Conservation (phyloP, 495 filamentous ascomycete genomes). For the Neurospora sp. region DNA sequence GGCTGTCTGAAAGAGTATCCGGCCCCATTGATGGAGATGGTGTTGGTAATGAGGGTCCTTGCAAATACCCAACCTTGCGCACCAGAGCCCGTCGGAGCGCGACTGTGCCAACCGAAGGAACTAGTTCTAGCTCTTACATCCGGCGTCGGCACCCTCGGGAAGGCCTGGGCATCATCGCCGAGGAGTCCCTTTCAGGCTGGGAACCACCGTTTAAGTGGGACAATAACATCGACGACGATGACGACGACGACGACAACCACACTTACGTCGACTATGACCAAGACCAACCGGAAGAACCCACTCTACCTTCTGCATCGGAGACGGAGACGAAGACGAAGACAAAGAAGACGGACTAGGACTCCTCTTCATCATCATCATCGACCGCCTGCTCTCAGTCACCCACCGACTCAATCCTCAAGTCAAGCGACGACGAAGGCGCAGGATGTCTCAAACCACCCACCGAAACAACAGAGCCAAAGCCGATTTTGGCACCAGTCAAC, state of each 20-base stretch:
- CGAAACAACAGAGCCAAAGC: neutral
- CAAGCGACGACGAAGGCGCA: neutral
- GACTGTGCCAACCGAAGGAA: neutral
- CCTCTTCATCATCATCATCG: neutral
- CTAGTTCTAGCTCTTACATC: neutral
- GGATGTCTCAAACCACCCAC: neutral
- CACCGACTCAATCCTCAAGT: neutral
- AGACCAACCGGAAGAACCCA: neutral
- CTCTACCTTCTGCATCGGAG: neutral
- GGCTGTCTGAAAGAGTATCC: neutral
- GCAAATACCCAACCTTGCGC: neutral
- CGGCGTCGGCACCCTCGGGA: neutral
- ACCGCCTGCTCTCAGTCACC: neutral
- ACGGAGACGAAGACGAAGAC: neutral
- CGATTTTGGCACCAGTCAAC: neutral
- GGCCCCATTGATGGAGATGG: neutral
- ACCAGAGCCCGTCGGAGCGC: neutral
- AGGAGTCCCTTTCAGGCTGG: neutral
- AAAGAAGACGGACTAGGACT: neutral
- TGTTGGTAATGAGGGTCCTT: neutral
- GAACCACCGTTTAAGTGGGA: neutral
- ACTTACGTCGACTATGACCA: neutral
- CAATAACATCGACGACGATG: neutral
- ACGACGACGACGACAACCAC: neutral
- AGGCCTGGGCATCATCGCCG: neutral